These are phyloP conservation scores for Hypoxylon lienhwacheense DNA, from an alignment of 495 filamentous ascomycete genomes.

Conservation along the genomic window DNA sequence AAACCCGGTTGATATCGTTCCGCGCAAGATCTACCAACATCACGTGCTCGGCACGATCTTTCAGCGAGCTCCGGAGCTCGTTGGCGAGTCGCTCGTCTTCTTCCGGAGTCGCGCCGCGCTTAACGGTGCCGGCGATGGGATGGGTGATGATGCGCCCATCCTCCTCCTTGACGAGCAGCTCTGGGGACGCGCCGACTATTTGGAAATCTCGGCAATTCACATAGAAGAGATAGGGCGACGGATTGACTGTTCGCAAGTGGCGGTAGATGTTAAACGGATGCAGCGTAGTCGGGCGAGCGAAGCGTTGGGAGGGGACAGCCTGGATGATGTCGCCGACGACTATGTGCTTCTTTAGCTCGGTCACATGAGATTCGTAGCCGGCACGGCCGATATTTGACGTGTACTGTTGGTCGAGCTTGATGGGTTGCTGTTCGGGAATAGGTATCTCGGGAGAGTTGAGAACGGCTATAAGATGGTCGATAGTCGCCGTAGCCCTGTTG, in stretches of 20 bases:
- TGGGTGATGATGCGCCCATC: constrained; percentile 89
- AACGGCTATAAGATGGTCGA: constrained; percentile 66
- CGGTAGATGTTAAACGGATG: constrained; percentile 99
- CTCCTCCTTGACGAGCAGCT: constrained; percentile 89
- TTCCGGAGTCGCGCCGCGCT: constrained; percentile 74
- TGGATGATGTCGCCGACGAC: constrained; percentile 92
- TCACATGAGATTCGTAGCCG: constrained; percentile 88
- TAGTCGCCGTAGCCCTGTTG: constrained; percentile 59
- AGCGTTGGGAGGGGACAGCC: constrained; percentile 89
- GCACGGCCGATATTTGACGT: constrained; percentile 88
- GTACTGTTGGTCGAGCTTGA: constrained; percentile 72
- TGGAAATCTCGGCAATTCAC: constrained; percentile 88
- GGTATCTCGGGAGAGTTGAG: constrained; percentile 73
- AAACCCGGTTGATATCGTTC: constrained; percentile 95
- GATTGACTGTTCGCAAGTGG: constrained; percentile 91
- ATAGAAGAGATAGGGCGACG: constrained; percentile 96
- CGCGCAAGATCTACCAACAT: constrained; percentile 98
- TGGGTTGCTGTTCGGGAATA: constrained; percentile 73
- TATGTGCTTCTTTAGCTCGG: constrained; percentile 81
- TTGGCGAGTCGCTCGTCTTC: constrained; percentile 80
- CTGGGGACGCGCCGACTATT: constrained; percentile 91
- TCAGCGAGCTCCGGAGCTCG: constrained; percentile 76
- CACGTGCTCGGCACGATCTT: constrained; percentile 96
- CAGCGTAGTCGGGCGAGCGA: constrained; percentile 82
- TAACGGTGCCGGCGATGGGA: constrained; percentile 94